Percentiles rank a stretch among this genome's conserved stretches.
Conservation (phyloP, 805 yeast species). For the Sugiyamaella qingdaonensis region DNA sequence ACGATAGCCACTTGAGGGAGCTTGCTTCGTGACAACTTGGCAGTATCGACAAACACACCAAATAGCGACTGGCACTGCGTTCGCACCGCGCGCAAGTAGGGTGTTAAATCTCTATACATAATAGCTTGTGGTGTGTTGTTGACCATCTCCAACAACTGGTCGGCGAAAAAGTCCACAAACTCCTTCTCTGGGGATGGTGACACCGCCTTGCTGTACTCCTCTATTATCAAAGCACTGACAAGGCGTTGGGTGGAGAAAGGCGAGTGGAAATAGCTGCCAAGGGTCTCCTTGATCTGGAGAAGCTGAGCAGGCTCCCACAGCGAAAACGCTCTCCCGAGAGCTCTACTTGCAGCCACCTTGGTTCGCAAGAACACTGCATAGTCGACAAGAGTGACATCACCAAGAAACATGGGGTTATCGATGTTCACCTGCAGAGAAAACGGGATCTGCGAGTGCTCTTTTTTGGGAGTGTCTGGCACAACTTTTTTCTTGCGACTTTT, state of each 20-base stretch:
- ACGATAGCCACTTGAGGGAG: constrained; percentile 82
- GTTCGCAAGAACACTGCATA: constrained; percentile 67
- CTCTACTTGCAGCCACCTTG: constrained; percentile 68
- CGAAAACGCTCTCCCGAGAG: constrained; percentile 54
- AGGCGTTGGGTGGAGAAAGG: constrained; percentile 80
- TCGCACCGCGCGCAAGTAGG: constrained; percentile 77
- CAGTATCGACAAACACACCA: constrained; percentile 70
- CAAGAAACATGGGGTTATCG: constrained; percentile 87
- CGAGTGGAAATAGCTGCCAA: constrained; percentile 43
- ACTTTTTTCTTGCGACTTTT: constrained; percentile 19
- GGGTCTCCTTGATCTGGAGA: constrained; percentile 10
- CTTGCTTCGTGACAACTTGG: constrained; percentile 64
- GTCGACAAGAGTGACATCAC: constrained; percentile 86
- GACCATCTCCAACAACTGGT: constrained; percentile 14
- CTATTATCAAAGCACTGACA: constrained; percentile 61
- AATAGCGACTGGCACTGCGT: constrained; percentile 82
- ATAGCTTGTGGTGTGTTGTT: constrained; percentile 33
- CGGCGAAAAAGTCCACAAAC: constrained; percentile 15
- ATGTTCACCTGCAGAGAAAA: constrained; percentile 54
- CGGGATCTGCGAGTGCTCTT: constrained; percentile 15
- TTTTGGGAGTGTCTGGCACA: constrained; percentile 20
- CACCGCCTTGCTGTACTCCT: constrained; percentile 46
- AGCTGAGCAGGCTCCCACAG: constrained; percentile 20
- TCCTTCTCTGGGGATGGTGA: constrained; percentile 5
- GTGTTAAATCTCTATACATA: constrained; percentile 76